phyloP scores from a whole-genome alignment of 805 yeast genomes.

The Blastobotrys americana region DNA sequence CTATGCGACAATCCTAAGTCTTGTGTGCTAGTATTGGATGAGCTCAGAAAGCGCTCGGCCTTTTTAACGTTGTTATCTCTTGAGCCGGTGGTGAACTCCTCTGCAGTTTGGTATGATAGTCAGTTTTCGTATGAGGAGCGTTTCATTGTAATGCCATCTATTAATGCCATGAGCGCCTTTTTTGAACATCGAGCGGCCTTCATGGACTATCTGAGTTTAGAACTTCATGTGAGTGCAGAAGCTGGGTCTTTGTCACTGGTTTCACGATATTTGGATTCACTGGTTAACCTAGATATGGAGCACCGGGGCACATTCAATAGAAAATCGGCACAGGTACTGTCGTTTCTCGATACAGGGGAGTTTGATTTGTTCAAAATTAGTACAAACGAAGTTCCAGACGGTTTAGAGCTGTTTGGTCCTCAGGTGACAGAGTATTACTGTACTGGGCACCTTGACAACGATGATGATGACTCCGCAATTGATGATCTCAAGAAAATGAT shows the following conservation, averaged over 20 bases:
- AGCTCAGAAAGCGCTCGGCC: conserved; percentile 46
- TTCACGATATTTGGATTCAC: conserved; percentile 43
- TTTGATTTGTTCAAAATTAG: conserved; percentile 29
- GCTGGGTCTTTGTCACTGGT: conserved; percentile 45
- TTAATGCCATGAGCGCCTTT: conserved; percentile 48
- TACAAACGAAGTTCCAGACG: neutral
- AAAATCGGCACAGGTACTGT: conserved; percentile 53
- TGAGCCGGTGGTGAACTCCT: conserved; percentile 48
- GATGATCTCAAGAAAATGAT: conserved; percentile 15
- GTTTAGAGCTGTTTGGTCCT: conserved; percentile 7
- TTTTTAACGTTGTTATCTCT: conserved; percentile 44
- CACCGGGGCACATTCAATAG: conserved; percentile 20
- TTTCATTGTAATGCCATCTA: conserved; percentile 33
- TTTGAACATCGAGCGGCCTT: conserved; percentile 53
- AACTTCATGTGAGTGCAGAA: conserved; percentile 52
- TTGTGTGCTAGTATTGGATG: conserved; percentile 42
- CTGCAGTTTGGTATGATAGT: conserved; percentile 50
- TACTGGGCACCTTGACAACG: conserved; percentile 1
- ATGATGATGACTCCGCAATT: conserved; percentile 11
- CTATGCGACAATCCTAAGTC: conserved; percentile 53
- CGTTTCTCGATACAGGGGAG: conserved; percentile 64
- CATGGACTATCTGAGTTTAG: conserved; percentile 61
- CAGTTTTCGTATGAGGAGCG: conserved; percentile 34
- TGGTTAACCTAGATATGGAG: conserved; percentile 40
- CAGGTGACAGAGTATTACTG: conserved; percentile 19